A percentile compares a stretch with the other conserved stretches of the same genome.
Evolutionary conservation across 768 basidiomycete species (phyloP).

Genomic region (Pulveroboletus sp.): DNA sequence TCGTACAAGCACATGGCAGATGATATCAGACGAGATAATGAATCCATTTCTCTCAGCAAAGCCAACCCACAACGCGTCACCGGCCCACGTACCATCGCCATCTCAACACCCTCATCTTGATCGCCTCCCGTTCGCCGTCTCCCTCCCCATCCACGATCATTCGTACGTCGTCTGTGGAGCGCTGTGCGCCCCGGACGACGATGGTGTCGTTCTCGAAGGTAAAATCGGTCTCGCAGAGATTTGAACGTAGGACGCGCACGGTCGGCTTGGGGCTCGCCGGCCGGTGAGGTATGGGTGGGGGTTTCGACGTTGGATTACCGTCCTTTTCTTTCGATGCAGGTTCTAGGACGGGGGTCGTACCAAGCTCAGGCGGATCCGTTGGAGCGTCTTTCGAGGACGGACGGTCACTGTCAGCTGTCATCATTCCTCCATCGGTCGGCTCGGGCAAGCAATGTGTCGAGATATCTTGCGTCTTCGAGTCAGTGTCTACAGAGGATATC

Average conservation of each 20-base stretch:
- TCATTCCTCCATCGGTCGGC: not conserved
- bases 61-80: not conserved
- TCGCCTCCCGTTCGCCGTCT: not conserved
- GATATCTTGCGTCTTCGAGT: slow-evolving; percentile 7
- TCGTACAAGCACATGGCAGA: slow-evolving; percentile 14
- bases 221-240: slow-evolving; percentile 21
- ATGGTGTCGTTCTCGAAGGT: slow-evolving; percentile 20
- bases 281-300: not conserved
- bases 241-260: slow-evolving; percentile 12
- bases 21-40: slow-evolving; percentile 14
- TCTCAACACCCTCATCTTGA: slow-evolving; percentile 26
- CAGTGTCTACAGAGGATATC: not conserved
- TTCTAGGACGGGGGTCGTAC: not conserved
- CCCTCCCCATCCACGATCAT: slow-evolving; percentile 15
- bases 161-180: slow-evolving; percentile 1
- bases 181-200: slow-evolving; percentile 7
- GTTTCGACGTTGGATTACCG: not conserved
- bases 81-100: slow-evolving; percentile 23
- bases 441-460: not conserved
- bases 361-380: slow-evolving; percentile 6
- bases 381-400: not conserved
- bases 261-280: not conserved
- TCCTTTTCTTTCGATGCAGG: not conserved
- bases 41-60: not conserved
- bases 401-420: not conserved